A percentile compares a stretch with the other conserved stretches of the same genome.
phyloP scores from a whole-genome alignment of 73 alveolate genomes.

The Vitrella brassicaformis region DNA sequence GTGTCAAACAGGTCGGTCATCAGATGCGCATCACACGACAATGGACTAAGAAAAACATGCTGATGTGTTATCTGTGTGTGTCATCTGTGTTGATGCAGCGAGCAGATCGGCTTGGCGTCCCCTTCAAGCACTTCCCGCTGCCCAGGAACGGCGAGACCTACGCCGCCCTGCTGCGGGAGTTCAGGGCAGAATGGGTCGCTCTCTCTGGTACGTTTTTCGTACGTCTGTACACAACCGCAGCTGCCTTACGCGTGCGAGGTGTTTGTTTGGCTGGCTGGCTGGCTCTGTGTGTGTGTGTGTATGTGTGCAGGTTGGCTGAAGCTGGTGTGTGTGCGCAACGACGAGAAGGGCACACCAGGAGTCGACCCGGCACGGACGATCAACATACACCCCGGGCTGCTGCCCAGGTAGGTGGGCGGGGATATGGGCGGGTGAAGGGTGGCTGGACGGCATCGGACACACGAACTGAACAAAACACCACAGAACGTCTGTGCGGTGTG shows the following conservation, averaged over 20 bases:
- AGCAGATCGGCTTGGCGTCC: not conserved
- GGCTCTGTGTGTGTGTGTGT: not conserved
- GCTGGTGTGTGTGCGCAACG: not conserved
- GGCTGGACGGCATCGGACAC: no score
- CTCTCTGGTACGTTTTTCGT: not conserved
- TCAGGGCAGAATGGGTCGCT: not conserved
- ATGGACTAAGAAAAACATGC: no score
- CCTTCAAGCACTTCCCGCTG: not conserved
- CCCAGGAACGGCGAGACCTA: not conserved
- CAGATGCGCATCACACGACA: no score
- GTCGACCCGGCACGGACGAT: not conserved
- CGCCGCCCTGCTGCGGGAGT: not conserved
- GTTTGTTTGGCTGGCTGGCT: not conserved
- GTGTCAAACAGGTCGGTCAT: not conserved
- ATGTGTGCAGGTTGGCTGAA: not conserved
- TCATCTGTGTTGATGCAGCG: no score
- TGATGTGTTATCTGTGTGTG: no score
- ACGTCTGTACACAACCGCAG: no score
- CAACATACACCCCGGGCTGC: not conserved
- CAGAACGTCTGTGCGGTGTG: no score
- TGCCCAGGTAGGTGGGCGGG: no score
- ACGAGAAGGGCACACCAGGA: not conserved
- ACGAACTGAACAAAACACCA: no score
- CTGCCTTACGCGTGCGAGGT: not conserved
- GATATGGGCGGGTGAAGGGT: no score